These are phyloP conservation scores for Pelargonium citronellum DNA, from an alignment of 441 rosid genomes.

Conservation along the genomic window DNA sequence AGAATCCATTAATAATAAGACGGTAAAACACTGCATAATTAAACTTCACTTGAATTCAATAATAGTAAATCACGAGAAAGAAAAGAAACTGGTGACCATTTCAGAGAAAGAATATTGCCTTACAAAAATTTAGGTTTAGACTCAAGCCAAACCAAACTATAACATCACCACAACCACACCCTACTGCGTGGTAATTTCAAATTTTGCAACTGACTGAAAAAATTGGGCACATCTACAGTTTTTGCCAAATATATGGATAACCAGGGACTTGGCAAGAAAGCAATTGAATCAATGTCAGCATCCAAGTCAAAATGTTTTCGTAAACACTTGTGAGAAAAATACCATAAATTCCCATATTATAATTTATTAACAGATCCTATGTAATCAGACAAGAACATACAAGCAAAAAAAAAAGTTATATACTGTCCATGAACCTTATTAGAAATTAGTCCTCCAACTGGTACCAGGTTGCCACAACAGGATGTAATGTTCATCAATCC, in stretches of 20 bases:
- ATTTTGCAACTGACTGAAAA: neutral
- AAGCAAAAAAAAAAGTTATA: neutral
- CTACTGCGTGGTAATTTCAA: too few relatives aligned
- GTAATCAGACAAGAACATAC: neutral
- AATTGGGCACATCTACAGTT: neutral
- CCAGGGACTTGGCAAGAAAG: too few relatives aligned
- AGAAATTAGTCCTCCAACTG: slow-evolving; percentile 8
- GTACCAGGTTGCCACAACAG: neutral
- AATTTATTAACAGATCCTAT: neutral
- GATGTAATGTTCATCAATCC: neutral
- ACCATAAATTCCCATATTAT: neutral
- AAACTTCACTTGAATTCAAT: neutral
- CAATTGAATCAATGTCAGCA: too few relatives aligned
- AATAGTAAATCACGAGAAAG: neutral
- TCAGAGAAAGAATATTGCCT: neutral
- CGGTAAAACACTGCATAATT: neutral
- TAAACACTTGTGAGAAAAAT: too few relatives aligned
- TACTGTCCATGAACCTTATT: neutral
- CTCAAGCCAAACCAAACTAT: neutral
- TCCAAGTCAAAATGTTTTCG: too few relatives aligned
- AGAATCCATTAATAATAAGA: neutral
- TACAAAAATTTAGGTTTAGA: neutral
- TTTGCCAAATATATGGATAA: neutral
- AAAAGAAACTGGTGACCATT: neutral
- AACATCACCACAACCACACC: neutral